Evolutionary conservation across 352 stramenopile species (phyloP).

Genomic region (Phytopythium sindhum): DNA sequence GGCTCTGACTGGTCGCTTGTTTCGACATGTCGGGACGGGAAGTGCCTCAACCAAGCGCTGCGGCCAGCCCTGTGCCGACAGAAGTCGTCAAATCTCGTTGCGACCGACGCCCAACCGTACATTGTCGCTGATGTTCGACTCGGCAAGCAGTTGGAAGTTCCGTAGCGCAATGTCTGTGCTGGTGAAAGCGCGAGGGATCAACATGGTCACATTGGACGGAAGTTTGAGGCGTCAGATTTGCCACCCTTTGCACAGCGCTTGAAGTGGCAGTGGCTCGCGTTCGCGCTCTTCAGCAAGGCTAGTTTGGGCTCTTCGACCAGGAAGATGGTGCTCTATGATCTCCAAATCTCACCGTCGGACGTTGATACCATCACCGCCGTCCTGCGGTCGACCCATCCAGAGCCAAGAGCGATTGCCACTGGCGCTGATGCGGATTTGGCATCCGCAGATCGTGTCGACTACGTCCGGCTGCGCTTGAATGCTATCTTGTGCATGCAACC

Average conservation of each 20-base stretch:
- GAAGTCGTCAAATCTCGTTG: not conserved
- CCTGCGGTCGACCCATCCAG: not conserved
- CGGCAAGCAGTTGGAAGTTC: not conserved
- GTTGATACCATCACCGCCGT: constrained; percentile 1
- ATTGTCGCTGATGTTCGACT: constrained; percentile 5
- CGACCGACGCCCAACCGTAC: not conserved
- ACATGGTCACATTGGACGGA: constrained; percentile 2
- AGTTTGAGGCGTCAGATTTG: not conserved
- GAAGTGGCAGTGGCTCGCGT: constrained; percentile 8
- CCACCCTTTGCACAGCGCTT: not conserved
- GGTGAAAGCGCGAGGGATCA: not conserved
- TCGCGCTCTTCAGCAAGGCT: constrained; percentile 4
- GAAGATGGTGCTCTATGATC: constrained; percentile 2
- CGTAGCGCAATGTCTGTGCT: not conserved
- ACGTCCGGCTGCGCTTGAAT: not conserved
- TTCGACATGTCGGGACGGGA: not conserved
- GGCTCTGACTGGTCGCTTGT: not conserved
- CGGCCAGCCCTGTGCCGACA: not conserved
- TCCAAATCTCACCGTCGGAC: constrained; percentile 1
- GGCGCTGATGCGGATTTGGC: too few relatives aligned
- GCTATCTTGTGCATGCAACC: not conserved
- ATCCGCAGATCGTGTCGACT: not conserved
- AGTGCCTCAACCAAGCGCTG: not conserved
- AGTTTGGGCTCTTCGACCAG: not conserved
- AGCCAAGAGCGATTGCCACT: not conserved